Evolutionary conservation across 2,329 filamentous ascomycete genomes (phyloP).

Genomic region (Colletotrichum tamarilloi): DNA sequence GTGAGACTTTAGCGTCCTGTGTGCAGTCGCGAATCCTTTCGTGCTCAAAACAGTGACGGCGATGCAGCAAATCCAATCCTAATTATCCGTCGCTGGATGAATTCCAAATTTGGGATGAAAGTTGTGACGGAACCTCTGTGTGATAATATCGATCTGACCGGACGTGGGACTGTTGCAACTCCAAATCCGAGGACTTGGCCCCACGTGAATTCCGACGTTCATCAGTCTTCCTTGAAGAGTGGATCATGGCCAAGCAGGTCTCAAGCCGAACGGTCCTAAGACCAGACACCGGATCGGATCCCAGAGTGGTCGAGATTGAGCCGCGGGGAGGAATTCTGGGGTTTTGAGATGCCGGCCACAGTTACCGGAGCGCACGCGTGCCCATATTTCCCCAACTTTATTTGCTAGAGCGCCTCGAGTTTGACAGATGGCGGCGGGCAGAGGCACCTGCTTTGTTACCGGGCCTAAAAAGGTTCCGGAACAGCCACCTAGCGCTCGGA

Average conservation of each 20-base stretch:
- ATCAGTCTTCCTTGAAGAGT: background rate
- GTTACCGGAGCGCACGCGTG: background rate
- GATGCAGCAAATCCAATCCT: background rate
- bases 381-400: background rate
- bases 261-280: background rate
- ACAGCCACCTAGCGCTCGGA: background rate
- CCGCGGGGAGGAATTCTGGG: background rate
- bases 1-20: background rate
- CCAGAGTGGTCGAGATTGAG: background rate
- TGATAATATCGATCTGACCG: background rate
- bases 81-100: background rate
- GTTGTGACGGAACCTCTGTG: background rate
- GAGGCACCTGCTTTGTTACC: background rate
- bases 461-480: background rate
- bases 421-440: background rate
- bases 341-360: background rate
- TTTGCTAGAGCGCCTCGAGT: background rate
- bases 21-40: background rate
- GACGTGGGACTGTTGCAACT: background rate
- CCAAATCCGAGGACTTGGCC: background rate
- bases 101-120: background rate
- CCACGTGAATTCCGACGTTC: background rate
- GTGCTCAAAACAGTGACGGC: background rate
- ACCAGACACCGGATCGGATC: background rate
- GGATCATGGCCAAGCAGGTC: background rate